Percentiles rank a stretch among this genome's conserved stretches.
phyloP scores from a whole-genome alignment of 1,284 basidiomycete species.

The Trichosporon inkin region DNA sequence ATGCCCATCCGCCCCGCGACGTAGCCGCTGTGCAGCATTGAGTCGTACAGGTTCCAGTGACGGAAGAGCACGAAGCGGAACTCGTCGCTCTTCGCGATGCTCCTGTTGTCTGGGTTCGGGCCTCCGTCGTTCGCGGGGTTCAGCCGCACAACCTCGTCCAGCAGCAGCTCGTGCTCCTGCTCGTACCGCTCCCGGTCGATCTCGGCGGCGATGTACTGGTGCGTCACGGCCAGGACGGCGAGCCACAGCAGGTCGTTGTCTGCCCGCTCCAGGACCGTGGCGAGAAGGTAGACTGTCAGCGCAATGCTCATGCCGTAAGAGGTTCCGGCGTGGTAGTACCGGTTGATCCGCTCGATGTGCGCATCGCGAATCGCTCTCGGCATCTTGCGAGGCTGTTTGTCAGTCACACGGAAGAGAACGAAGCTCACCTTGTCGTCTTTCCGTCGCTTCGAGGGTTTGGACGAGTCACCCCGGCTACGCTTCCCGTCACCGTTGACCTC shows the following conservation, averaged over 20 bases:
- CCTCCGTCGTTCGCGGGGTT: slow-evolving; percentile 56
- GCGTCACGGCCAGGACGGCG: slow-evolving; percentile 88
- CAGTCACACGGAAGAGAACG: not conserved
- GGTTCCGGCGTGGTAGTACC: slow-evolving; percentile 81
- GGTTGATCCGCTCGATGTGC: slow-evolving; percentile 63
- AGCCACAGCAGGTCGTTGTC: slow-evolving; percentile 95
- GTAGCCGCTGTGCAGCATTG: slow-evolving; percentile 96
- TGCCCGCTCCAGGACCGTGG: slow-evolving; percentile 78
- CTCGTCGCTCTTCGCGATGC: slow-evolving; percentile 75
- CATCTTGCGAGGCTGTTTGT: slow-evolving; percentile 53
- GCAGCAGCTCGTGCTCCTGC: slow-evolving; percentile 67
- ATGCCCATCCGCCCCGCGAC: slow-evolving; percentile 91
- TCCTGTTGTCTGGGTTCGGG: slow-evolving; percentile 64
- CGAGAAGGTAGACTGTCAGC: slow-evolving; percentile 82
- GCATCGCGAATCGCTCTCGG: slow-evolving; percentile 65
- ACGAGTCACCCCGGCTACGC: slow-evolving; percentile 45
- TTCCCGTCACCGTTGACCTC: slow-evolving; percentile 54
- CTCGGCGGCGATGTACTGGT: slow-evolving; percentile 81
- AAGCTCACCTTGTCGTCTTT: slow-evolving; percentile 32
- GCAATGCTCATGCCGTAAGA: slow-evolving; percentile 86
- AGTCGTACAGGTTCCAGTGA: slow-evolving; percentile 96
- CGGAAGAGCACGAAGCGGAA: slow-evolving; percentile 90
- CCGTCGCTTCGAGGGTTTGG: slow-evolving; percentile 25
- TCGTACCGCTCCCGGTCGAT: slow-evolving; percentile 87
- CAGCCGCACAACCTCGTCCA: slow-evolving; percentile 84